Evolutionary conservation across 306 rosid species (phyloP).

Genomic region (Cyclanthera cordifolia): DNA sequence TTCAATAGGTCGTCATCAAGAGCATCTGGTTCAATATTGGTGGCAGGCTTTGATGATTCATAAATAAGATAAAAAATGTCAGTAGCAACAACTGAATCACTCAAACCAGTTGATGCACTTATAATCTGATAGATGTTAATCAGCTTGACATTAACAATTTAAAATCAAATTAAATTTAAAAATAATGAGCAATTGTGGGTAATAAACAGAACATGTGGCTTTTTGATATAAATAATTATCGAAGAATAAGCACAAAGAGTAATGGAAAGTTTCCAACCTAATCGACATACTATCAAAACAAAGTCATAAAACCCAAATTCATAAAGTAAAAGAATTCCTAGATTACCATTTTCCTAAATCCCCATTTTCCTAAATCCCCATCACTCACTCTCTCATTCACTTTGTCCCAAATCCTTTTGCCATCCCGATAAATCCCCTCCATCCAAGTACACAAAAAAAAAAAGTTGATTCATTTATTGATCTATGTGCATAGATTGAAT

Average conservation of each 20-base stretch:
- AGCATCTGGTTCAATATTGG: slow-evolving; percentile 44
- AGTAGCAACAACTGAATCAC: slow-evolving; percentile 96
- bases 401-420: not conserved
- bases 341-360: not conserved
- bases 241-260: no score
- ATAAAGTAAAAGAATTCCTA: not conserved
- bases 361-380: not conserved
- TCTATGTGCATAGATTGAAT: not conserved
- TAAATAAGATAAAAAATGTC: slow-evolving; percentile 87
- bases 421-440: not conserved
- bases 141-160: slow-evolving; percentile 65
- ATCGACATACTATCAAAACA: not conserved
- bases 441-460: not conserved
- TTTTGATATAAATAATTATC: not conserved
- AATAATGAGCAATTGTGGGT: not conserved
- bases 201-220: not conserved
- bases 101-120: slow-evolving; percentile 85
- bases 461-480: not conserved
- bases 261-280: no score
- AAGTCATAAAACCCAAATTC: not conserved
- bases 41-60: slow-evolving; percentile 76
- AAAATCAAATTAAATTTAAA: slow-evolving; percentile 4
- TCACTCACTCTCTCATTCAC: not conserved
- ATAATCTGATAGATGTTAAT: slow-evolving; percentile 78
- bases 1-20: slow-evolving; percentile 95